phyloP scores from a whole-genome alignment of 2,329 filamentous ascomycete species.

The Exophiala dermatitidis region DNA sequence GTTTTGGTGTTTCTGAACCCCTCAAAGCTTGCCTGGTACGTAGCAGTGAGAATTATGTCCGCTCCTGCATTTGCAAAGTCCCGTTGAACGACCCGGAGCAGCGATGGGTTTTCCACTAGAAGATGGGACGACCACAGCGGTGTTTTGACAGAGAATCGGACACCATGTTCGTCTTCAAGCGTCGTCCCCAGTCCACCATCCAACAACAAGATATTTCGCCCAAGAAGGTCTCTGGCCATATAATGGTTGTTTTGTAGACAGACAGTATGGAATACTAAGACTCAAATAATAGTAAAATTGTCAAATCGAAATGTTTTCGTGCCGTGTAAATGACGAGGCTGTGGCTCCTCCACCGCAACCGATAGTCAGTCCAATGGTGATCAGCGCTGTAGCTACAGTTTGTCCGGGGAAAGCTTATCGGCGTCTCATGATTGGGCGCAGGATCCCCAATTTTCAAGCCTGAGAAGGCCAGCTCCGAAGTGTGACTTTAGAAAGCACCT shows the following conservation, averaged over 20 bases:
- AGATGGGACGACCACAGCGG: slow-evolving; percentile 64
- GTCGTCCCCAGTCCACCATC: slow-evolving; percentile 63
- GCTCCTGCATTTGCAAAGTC: slow-evolving; percentile 52
- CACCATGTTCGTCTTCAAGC: slow-evolving; percentile 50
- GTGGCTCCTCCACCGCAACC: too few relatives aligned
- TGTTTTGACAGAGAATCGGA: slow-evolving; percentile 47
- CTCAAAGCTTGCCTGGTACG: slow-evolving; percentile 56
- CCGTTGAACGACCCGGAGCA: slow-evolving; percentile 49
- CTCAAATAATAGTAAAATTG: too few relatives aligned
- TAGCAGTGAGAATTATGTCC: slow-evolving; percentile 60
- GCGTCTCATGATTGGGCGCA: too few relatives aligned
- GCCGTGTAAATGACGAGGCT: too few relatives aligned
- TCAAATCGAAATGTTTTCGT: too few relatives aligned
- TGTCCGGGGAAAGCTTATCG: too few relatives aligned
- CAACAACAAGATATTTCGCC: slow-evolving; percentile 43
- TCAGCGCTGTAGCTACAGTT: too few relatives aligned
- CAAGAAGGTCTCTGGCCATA: slow-evolving; percentile 6
- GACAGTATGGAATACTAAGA: too few relatives aligned
- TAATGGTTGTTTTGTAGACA: background rate
- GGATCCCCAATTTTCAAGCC: too few relatives aligned
- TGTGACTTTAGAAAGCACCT: background rate
- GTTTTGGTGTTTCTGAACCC: slow-evolving; percentile 48
- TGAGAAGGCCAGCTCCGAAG: background rate
- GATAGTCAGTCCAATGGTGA: too few relatives aligned
- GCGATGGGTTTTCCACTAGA: slow-evolving; percentile 48